Conservation (phyloP, 2,329 filamentous ascomycete species). For the Phoma sp. region DNA sequence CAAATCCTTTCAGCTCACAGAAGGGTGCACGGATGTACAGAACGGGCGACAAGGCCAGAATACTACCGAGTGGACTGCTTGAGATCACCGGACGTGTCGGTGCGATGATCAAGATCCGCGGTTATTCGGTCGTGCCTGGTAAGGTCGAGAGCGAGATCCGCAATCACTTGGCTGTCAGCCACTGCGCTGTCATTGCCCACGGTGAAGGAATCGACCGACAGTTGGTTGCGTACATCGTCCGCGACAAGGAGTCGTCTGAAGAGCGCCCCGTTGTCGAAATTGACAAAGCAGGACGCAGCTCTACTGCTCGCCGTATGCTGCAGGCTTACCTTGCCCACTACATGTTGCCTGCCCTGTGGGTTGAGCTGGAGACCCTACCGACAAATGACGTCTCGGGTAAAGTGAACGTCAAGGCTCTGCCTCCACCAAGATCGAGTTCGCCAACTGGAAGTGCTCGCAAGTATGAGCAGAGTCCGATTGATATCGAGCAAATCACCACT, state of each 20-base stretch:
- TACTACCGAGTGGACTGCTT: conserved; percentile 70
- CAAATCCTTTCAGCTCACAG: conserved; percentile 67
- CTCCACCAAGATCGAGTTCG: conserved; percentile 62
- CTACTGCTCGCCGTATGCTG: conserved; percentile 69
- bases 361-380: conserved; percentile 72
- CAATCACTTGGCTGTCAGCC: conserved; percentile 71
- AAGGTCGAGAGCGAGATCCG: conserved; percentile 78
- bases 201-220: conserved; percentile 79
- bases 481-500: conserved; percentile 70
- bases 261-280: conserved; percentile 69
- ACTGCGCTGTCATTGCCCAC: conserved; percentile 74
- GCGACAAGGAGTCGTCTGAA: conserved; percentile 64
- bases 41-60: conserved; percentile 73
- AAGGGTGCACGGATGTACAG: conserved; percentile 73
- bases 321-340: conserved; percentile 75
- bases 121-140: conserved; percentile 78
- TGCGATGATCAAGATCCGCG: conserved; percentile 81
- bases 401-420: conserved; percentile 74
- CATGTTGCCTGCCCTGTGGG: conserved; percentile 82
- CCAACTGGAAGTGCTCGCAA: conserved; percentile 55
- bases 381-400: conserved; percentile 83
- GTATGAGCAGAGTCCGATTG: conserved; percentile 68
- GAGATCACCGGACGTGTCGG: conserved; percentile 80
- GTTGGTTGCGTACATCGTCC: conserved; percentile 77
- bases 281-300: conserved; percentile 74